These are phyloP conservation scores for Leccinum disarticulatum DNA, from an alignment of 768 basidiomycete genomes.

Conservation along the genomic window DNA sequence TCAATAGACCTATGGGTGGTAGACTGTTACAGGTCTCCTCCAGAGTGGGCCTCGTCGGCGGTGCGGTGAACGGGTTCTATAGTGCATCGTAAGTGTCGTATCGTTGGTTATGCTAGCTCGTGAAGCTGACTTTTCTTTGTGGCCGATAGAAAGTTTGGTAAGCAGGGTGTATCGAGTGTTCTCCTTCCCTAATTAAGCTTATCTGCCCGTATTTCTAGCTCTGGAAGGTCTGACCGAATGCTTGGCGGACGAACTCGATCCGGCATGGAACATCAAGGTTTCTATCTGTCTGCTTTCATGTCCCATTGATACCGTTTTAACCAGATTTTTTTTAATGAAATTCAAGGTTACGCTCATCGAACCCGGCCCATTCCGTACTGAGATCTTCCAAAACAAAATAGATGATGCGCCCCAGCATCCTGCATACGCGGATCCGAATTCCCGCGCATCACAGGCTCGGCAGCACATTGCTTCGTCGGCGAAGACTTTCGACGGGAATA, in stretches of 20 bases:
- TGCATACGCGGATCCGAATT: constrained; percentile 17
- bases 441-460: constrained; percentile 7
- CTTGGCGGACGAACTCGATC: constrained; percentile 15
- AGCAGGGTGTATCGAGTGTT: background rate
- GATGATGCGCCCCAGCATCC: constrained; percentile 12
- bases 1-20: constrained; percentile 39
- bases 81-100: constrained; percentile 24
- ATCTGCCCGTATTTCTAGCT: constrained; percentile 3
- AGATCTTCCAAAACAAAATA: constrained; percentile 1
- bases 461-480: background rate
- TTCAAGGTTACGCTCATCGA: constrained; percentile 20
- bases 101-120: background rate
- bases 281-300: background rate
- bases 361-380: constrained; percentile 19
- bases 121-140: background rate
- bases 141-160: constrained; percentile 19
- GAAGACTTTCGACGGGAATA: constrained; percentile 12
- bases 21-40: constrained; percentile 41
- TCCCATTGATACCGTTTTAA: background rate
- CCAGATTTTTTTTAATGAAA: background rate
- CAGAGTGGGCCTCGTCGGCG: constrained; percentile 27
- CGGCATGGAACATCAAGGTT: constrained; percentile 22
- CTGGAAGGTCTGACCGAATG: constrained; percentile 20
- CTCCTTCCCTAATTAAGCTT: background rate
- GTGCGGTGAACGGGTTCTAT: constrained; percentile 17